Percentiles rank a stretch among this genome's conserved stretches.
Evolutionary conservation across 192 early-diverging fungal species (phyloP).

Genomic region (Coemansia sp.): DNA sequence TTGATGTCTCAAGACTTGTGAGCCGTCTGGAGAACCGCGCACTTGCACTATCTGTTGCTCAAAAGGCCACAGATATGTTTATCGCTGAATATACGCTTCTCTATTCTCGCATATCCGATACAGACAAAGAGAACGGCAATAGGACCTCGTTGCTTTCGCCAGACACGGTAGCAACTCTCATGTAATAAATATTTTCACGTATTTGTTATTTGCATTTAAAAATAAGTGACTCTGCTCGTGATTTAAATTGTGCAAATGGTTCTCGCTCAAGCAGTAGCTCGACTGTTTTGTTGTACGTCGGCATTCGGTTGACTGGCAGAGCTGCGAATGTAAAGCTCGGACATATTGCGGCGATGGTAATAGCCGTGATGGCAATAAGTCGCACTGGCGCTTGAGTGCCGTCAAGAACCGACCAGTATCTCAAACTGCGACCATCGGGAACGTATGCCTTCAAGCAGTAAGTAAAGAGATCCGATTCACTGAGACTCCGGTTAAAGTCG

Average conservation of each 20-base stretch:
- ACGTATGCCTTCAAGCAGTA: neutral
- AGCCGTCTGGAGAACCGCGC: slow-evolving; percentile 23
- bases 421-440: neutral
- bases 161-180: slow-evolving; percentile 8
- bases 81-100: slow-evolving; percentile 20
- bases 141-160: slow-evolving; percentile 3
- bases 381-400: neutral
- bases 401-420: neutral
- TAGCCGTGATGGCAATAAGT: neutral
- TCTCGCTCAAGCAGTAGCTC: neutral
- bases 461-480: neutral
- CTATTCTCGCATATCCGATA: neutral
- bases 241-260: neutral
- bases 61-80: slow-evolving; percentile 12
- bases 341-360: neutral
- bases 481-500: neutral
- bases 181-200: neutral
- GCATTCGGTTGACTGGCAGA: neutral
- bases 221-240: neutral
- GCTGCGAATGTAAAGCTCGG: slow-evolving; percentile 4
- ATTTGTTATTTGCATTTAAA: neutral
- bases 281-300: neutral
- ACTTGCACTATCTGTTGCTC: slow-evolving; percentile 5
- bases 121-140: neutral
- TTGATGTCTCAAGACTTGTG: slow-evolving; percentile 28